These are phyloP conservation scores for Urostyla sp. DNA, from an alignment of 73 alveolate genomes.

Conservation along the genomic window DNA sequence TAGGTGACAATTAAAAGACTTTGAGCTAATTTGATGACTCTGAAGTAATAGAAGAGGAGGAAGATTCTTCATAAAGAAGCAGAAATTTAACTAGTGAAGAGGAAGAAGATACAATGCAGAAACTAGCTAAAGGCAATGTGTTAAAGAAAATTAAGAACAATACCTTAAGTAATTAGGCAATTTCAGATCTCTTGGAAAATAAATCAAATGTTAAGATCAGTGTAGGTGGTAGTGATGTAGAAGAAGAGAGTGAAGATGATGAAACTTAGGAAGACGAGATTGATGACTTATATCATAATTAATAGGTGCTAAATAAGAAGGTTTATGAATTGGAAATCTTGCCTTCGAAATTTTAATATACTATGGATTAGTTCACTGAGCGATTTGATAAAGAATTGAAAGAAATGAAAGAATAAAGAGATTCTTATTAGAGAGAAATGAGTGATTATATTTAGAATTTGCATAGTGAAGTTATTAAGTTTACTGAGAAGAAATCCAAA, in stretches of 20 bases:
- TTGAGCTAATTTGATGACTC: background rate
- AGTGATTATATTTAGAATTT: constrained; percentile 11
- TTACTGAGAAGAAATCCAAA: background rate
- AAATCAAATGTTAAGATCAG: background rate
- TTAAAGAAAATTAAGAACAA: background rate
- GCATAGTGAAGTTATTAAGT: background rate
- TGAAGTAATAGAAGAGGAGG: constrained; percentile 1
- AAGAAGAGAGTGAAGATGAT: background rate
- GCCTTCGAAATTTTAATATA: constrained; percentile 1
- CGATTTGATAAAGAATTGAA: background rate
- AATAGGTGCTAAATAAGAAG: constrained; percentile 1
- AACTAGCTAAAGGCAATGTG: background rate
- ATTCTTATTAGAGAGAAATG: background rate
- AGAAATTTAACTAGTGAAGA: background rate
- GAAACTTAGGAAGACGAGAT: constrained; percentile 1
- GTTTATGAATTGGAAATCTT: constrained; percentile 2
- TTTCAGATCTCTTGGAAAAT: background rate
- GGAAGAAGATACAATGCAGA: background rate
- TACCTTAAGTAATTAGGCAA: background rate
- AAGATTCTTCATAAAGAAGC: constrained; percentile 34
- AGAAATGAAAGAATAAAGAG: background rate
- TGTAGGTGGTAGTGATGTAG: background rate
- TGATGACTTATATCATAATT: background rate
- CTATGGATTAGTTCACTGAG: background rate
- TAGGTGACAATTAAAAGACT: background rate